phyloP scores from a whole-genome alignment of 1,284 basidiomycete genomes.

The Coniophora puteana region DNA sequence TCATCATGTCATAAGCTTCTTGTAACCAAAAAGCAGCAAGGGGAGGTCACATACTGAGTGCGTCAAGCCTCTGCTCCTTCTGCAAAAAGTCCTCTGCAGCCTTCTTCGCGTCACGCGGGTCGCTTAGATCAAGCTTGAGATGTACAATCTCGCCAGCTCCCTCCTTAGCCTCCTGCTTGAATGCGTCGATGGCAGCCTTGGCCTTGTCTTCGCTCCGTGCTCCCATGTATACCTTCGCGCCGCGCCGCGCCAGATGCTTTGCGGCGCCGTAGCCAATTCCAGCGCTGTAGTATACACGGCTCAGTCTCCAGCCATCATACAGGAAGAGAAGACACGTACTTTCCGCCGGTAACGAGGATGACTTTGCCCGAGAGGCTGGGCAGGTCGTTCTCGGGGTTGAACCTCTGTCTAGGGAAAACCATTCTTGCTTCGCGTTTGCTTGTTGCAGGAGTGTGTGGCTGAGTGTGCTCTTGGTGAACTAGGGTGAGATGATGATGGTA shows the following conservation, averaged over 20 bases:
- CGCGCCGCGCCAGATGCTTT: conserved; percentile 37
- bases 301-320: neutral
- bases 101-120: conserved; percentile 38
- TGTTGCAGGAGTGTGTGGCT: no score
- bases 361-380: conserved; percentile 32
- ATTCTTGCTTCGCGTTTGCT: conserved; percentile 12
- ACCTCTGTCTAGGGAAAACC: conserved; percentile 19
- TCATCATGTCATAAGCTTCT: neutral
- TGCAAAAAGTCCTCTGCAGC: conserved; percentile 43
- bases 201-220: conserved; percentile 36
- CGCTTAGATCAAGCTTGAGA: conserved; percentile 42
- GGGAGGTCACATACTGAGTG: conserved; percentile 40
- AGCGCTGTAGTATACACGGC: conserved; percentile 29
- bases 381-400: conserved; percentile 18
- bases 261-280: conserved; percentile 45
- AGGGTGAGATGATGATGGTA: no score
- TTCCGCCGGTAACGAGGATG: conserved; percentile 40
- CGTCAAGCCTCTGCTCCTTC: conserved; percentile 46
- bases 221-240: conserved; percentile 45
- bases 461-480: no score
- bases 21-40: neutral
- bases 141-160: conserved; percentile 39
- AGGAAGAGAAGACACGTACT: conserved; percentile 25
- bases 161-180: conserved; percentile 33
- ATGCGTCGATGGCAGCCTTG: conserved; percentile 32